Base-by-base conservation (phyloP, 2,329 filamentous ascomycete species). In the Fusarium keratoplasticum region DNA sequence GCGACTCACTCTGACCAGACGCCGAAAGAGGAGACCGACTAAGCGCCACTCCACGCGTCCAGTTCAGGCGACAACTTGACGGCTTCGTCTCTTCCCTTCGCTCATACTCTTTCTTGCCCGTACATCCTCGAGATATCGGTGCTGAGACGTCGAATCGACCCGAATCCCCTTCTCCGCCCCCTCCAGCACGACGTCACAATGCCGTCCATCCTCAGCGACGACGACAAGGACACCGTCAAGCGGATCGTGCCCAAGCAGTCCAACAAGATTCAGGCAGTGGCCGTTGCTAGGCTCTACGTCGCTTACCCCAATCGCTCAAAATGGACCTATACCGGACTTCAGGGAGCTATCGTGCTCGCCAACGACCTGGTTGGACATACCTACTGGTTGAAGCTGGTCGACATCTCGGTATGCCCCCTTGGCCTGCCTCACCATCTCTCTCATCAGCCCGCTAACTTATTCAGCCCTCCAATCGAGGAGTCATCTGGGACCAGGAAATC, bases 261-360 rank as follows among this genome's bases (percentile, higher is more conserved):
- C 79, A 99, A 98, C 91, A 98, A 98, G 88, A 98, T 99, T 84
- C 94, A 97, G 76, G 95, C 95, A 71, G 96, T 97, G 75, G 96
- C 94, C 69, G 95, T 98, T 76, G 96, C 95, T 71, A 93, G 93
- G 81, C 92, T 99, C 77, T 98, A 98, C 84, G 91, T 98, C 81
- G 95, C 96, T 78, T 94, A 97, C 80, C 96, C 96, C 14, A 91
- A 96, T 85, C 89, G 89, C 73, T 89, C 91, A 72, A 91, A 88
- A 95, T 99, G 96, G 96, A 96, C 91, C 31, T 97, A 96, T 82
- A 98, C 96, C 0, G 96, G 96, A 16, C 85, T 98, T 54, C 96
- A 98, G 82, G 96, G 96, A 62, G 96, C 96, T 60, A 90, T 92
- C 38, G 96, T 98, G 62, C 90, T 99, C 73, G 93, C 95, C 76